Evolutionary conservation across 176 grass and related monocot genomes (phyloP).

Genomic region (Raddia guianensis): DNA sequence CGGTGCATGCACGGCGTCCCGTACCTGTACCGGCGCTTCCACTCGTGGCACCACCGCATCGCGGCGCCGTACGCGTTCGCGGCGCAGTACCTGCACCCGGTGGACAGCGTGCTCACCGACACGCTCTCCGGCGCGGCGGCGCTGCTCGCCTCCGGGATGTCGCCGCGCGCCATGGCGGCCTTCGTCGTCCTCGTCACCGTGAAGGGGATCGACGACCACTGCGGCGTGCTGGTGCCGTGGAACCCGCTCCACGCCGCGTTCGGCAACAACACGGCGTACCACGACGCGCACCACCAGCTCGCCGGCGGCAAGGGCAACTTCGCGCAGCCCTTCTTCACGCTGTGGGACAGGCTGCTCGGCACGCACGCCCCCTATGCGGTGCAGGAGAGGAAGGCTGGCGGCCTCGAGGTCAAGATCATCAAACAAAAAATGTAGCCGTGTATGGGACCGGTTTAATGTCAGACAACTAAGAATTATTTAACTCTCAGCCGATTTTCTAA

Average conservation of each 20-base stretch:
- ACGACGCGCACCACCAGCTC: slow-evolving; percentile 68
- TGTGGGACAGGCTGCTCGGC: slow-evolving; percentile 60
- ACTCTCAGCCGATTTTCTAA: no score
- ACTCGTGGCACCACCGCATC: slow-evolving; percentile 73
- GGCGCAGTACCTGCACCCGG: slow-evolving; percentile 68
- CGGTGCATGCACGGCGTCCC: slow-evolving; percentile 54
- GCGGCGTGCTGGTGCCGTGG: slow-evolving; percentile 53
- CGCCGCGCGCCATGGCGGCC: background rate
- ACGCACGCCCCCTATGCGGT: slow-evolving; percentile 37
- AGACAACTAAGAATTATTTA: no score
- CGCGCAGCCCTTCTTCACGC: slow-evolving; percentile 58
- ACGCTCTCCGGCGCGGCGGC: slow-evolving; percentile 47
- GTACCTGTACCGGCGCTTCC: slow-evolving; percentile 59
- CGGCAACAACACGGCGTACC: slow-evolving; percentile 58
- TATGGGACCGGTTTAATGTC: no score
- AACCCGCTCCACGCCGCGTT: slow-evolving; percentile 57
- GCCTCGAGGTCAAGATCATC: slow-evolving; percentile 39
- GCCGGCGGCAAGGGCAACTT: slow-evolving; percentile 56
- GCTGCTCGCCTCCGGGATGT: slow-evolving; percentile 52
- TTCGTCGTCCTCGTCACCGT: slow-evolving; percentile 66
- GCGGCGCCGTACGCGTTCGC: slow-evolving; percentile 63
- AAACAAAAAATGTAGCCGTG: background rate
- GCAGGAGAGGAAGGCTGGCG: slow-evolving; percentile 24
- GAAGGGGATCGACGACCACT: slow-evolving; percentile 74
- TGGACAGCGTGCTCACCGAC: slow-evolving; percentile 64